Evolutionary conservation across 352 stramenopile genomes (phyloP).

Genomic region (Globisporangium cylindrosporum): DNA sequence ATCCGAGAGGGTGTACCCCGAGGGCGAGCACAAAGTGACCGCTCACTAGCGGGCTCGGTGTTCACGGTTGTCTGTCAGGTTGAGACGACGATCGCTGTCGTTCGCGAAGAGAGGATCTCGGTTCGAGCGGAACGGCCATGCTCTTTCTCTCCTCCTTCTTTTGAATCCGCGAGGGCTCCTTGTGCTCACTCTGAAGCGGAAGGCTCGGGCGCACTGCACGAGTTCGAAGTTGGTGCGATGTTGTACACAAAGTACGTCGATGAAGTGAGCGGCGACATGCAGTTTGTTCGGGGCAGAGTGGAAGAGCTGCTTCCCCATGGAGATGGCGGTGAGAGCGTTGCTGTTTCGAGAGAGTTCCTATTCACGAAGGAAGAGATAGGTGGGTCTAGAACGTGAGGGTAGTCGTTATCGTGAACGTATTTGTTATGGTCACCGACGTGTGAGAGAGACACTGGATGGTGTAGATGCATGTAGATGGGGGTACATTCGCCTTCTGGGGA

Average conservation of each 20-base stretch:
- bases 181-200: background rate
- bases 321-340: background rate
- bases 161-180: background rate
- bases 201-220: background rate
- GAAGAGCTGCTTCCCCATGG: background rate
- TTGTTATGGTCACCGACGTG: background rate
- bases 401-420: background rate
- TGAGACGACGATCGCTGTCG: background rate
- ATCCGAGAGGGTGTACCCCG: too few species aligned
- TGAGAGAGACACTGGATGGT: background rate
- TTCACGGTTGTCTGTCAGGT: background rate
- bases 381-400: background rate
- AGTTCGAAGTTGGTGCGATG: background rate
- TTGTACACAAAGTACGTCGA: background rate
- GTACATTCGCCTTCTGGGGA: background rate
- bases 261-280: background rate
- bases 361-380: background rate
- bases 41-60: background rate
- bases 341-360: background rate
- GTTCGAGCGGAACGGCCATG: background rate
- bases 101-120: background rate
- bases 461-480: background rate
- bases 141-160: background rate
- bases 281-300: background rate
- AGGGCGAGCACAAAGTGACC: background rate